Evolutionary conservation across 2,329 filamentous ascomycete species (phyloP).

Genomic region (Colletotrichum orchidophilum): DNA sequence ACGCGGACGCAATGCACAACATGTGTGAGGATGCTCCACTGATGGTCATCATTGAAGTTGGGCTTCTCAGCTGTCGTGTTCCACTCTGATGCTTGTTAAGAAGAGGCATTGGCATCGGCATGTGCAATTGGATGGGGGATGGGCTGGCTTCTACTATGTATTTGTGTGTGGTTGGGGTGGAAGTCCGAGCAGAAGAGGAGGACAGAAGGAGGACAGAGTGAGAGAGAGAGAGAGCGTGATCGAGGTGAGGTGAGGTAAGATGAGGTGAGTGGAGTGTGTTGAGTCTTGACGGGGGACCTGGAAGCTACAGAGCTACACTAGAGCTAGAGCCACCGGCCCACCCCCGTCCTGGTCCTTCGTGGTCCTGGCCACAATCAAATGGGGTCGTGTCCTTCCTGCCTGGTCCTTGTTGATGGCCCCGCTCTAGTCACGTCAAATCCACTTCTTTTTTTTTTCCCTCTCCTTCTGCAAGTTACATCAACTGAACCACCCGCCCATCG

Average conservation of each 20-base stretch:
- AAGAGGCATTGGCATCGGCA: neutral
- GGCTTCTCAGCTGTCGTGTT: neutral
- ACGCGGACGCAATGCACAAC: neutral
- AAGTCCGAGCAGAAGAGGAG: neutral
- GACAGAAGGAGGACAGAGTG: neutral
- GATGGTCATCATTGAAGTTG: neutral
- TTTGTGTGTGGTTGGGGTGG: neutral
- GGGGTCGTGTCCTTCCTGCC: neutral
- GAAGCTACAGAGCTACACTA: too few relatives aligned
- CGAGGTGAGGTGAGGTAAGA: neutral
- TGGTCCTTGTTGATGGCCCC: neutral
- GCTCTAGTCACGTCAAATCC: slow-evolving; percentile 22
- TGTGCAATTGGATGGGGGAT: neutral
- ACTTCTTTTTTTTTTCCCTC: neutral
- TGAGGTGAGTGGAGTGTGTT: neutral
- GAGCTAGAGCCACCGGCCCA: neutral
- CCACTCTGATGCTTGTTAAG: neutral
- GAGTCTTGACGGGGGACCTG: too few relatives aligned
- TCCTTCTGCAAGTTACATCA: slow-evolving; percentile 25
- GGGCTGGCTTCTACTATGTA: neutral
- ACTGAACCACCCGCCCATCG: slow-evolving; percentile 20
- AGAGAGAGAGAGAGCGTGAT: neutral
- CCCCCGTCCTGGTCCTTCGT: neutral
- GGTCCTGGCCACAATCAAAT: neutral
- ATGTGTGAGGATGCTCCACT: neutral